A percentile compares a stretch with the other conserved stretches of the same genome.
Evolutionary conservation across 2,329 filamentous ascomycete genomes (phyloP).

Genomic region (Graphium sp.): DNA sequence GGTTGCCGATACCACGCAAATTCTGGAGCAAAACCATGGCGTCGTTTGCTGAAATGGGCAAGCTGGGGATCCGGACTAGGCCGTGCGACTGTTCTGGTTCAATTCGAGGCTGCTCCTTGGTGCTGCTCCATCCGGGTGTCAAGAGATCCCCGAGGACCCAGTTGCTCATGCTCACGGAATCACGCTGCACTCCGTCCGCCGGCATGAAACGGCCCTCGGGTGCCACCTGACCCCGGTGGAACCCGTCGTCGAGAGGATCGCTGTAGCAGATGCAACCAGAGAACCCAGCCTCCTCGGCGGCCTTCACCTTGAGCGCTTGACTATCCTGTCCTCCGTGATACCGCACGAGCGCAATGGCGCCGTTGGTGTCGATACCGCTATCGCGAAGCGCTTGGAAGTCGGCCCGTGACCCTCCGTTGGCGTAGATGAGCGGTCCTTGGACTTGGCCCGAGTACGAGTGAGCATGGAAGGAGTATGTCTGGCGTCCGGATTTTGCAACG

Average conservation of each 20-base stretch:
- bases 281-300: constrained; percentile 74
- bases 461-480: constrained; percentile 73
- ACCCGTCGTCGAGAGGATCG: constrained; percentile 75
- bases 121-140: constrained; percentile 72
- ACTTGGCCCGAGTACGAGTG: constrained; percentile 78
- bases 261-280: constrained; percentile 83
- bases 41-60: constrained; percentile 82
- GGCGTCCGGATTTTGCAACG: constrained; percentile 41
- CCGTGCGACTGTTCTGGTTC: constrained; percentile 53
- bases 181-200: constrained; percentile 66
- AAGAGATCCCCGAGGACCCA: constrained; percentile 84
- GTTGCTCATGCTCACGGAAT: constrained; percentile 62
- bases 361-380: constrained; percentile 55
- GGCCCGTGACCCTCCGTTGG: constrained; percentile 73
- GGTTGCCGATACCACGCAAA: constrained; percentile 57
- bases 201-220: constrained; percentile 71
- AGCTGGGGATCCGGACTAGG: constrained; percentile 69
- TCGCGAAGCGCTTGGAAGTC: constrained; percentile 65
- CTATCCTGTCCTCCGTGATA: constrained; percentile 63
- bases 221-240: constrained; percentile 52
- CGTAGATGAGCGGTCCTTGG: constrained; percentile 74
- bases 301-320: constrained; percentile 69
- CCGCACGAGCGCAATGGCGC: constrained; percentile 70
- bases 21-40: constrained; percentile 63
- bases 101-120: constrained; percentile 46